Base-by-base conservation (phyloP, 169 alveolate genomes). In the Plasmodium relictum region DNA sequence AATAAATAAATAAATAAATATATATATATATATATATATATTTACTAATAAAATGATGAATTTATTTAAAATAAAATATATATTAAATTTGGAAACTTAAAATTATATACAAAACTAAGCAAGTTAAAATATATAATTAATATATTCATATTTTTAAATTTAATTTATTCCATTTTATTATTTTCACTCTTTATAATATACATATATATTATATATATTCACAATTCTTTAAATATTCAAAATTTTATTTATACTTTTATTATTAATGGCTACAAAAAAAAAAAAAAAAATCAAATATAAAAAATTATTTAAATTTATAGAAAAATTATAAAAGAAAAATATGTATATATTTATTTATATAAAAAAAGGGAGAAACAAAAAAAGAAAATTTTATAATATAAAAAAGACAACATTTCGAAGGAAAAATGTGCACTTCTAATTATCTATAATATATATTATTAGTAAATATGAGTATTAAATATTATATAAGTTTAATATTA, bases 201-300 rank as follows among this genome's bases (percentile, higher is more conserved):
- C 10, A 59, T 59, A 22, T 18, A 58, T 58, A 58, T 58, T 58
- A 58, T 58, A 58, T 58, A 58, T 58, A 58, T 22, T 18, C 66
- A 58, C 66, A 58, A 58, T 2, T 20, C 24, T 9, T 18, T 22
- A 18, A 58, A 18, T 18, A 18, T 18, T 12, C 66, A 58, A 58
- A 58, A 18, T 16, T 58, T 58, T 18, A 14, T 18, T 58, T 4
- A 4, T 20, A 14, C n/a, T 58, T 58, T 58, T 18, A 58, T 58
- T 48, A 48, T 48, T 48, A 48, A 48, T 14, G 6, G 1, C 12
- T 10, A 48, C 58, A 48, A 48, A 9, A 48, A 48, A 48, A 48
- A 10, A 14, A 10, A 48, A 10, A 48, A 10, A 48, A 48, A 48
- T 10, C 1, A 48, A 48, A 48, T 10, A 48, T 10, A 48, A 48